Evolutionary conservation across 352 stramenopile species (phyloP).

Genomic region (Phytophthora hybrid): DNA sequence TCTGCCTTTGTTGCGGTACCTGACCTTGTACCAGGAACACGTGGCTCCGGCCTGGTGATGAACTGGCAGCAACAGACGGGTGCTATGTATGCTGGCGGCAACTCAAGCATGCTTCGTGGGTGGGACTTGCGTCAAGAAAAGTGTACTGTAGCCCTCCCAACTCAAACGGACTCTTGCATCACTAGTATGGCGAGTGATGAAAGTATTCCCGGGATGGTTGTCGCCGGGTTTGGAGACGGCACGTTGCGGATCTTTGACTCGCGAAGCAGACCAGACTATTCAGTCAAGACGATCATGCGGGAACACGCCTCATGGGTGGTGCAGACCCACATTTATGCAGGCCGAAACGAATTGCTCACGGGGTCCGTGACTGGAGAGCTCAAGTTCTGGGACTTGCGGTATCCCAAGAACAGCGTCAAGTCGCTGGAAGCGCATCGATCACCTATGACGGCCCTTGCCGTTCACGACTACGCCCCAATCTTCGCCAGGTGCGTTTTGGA

Average conservation of each 20-base stretch:
- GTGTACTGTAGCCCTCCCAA: conserved; percentile 82
- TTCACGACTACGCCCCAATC: conserved; percentile 96
- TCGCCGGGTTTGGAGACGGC: conserved; percentile 95
- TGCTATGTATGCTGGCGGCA: conserved; percentile 93
- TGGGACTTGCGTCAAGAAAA: conserved; percentile 97
- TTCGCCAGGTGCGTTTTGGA: conserved; percentile 85
- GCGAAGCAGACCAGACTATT: conserved; percentile 79
- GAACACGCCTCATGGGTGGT: conserved; percentile 98
- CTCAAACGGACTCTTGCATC: conserved; percentile 91
- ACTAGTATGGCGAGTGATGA: conserved; percentile 90
- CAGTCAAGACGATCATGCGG: conserved; percentile 75
- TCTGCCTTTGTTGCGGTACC: conserved; percentile 94
- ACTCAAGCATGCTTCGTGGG: conserved; percentile 90
- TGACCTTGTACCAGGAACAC: conserved; percentile 91
- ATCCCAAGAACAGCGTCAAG: conserved; percentile 80
- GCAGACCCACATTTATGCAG: conserved; percentile 84
- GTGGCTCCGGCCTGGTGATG: conserved; percentile 95
- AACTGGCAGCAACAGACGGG: conserved; percentile 96
- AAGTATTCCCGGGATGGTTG: conserved; percentile 77
- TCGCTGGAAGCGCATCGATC: conserved; percentile 92
- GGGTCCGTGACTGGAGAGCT: conserved; percentile 95
- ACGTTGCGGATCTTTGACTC: conserved; percentile 95
- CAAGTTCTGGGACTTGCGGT: conserved; percentile 98
- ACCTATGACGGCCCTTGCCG: conserved; percentile 96
- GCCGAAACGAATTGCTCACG: conserved; percentile 92